Conservation (phyloP, 495 filamentous ascomycete species). For the Lophium mytilinum region DNA sequence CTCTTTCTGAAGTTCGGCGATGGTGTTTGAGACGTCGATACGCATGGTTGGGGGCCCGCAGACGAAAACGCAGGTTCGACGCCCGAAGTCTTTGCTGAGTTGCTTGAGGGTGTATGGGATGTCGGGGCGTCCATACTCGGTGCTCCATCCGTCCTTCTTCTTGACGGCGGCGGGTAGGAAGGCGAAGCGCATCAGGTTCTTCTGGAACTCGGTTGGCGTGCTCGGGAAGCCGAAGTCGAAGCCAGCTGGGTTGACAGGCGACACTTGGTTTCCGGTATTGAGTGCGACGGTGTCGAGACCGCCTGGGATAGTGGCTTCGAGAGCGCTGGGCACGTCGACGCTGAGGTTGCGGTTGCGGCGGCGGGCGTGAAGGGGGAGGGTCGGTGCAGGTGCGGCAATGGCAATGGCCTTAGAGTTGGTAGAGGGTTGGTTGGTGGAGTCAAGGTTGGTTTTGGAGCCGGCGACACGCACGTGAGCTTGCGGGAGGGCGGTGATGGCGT, state of each 20-base stretch:
- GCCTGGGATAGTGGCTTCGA: constrained; percentile 9
- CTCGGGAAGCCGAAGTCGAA: constrained; percentile 72
- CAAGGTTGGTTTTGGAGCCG: constrained; percentile 12
- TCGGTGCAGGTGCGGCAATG: not conserved
- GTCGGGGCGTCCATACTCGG: constrained; percentile 89
- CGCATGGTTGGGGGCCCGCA: constrained; percentile 85
- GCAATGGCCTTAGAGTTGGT: constrained; percentile 23
- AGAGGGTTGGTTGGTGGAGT: constrained; percentile 29
- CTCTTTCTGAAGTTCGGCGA: constrained; percentile 71
- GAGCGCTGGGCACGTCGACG: constrained; percentile 29
- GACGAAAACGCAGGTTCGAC: constrained; percentile 85
- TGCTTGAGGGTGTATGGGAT: constrained; percentile 75
- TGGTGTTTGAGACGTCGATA: constrained; percentile 72
- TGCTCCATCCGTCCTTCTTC: constrained; percentile 73
- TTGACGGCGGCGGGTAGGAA: constrained; percentile 57
- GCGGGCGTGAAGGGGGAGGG: constrained; percentile 9
- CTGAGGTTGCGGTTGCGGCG: constrained; percentile 29
- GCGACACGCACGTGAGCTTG: constrained; percentile 38
- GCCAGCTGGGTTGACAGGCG: constrained; percentile 25
- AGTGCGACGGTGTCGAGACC: constrained; percentile 13
- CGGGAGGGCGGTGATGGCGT: constrained; percentile 75
- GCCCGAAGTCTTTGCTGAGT: constrained; percentile 70
- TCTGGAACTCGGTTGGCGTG: constrained; percentile 70
- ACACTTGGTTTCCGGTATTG: not conserved
- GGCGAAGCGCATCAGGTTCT: constrained; percentile 78